phyloP scores from a whole-genome alignment of 2,329 filamentous ascomycete genomes.

The Zarea fungicola region DNA sequence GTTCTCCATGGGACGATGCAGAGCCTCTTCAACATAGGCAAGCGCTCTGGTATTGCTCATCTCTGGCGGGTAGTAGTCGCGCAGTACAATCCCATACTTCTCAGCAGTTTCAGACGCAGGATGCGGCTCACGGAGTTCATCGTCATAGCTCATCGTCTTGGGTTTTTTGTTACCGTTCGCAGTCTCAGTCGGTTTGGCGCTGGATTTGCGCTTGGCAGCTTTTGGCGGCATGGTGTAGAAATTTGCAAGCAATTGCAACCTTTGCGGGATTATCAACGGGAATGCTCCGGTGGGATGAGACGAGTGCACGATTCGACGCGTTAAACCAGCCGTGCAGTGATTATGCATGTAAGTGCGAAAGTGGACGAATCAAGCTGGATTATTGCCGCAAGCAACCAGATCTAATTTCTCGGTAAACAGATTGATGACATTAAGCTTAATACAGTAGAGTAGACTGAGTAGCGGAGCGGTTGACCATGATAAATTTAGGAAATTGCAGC shows the following conservation, averaged over 20 bases:
- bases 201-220: slow-evolving; percentile 22
- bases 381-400: too few species aligned
- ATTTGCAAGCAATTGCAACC: not conserved
- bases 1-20: slow-evolving; percentile 68
- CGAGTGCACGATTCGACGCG: not conserved
- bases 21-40: slow-evolving; percentile 64
- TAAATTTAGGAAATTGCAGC: too few species aligned
- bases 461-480: too few species aligned
- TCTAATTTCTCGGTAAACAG: too few species aligned
- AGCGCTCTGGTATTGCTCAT: slow-evolving; percentile 76
- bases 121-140: slow-evolving; percentile 40
- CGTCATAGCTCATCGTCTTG: slow-evolving; percentile 25
- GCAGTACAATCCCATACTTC: slow-evolving; percentile 58
- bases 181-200: slow-evolving; percentile 17
- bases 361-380: too few species aligned
- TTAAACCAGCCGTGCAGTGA: too few species aligned
- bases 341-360: not conserved
- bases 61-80: slow-evolving; percentile 77
- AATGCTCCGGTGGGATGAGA: not conserved
- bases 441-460: too few species aligned
- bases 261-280: not conserved
- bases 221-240: slow-evolving; percentile 23
- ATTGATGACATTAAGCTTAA: too few species aligned
- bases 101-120: slow-evolving; percentile 42
- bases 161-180: slow-evolving; percentile 27